Conservation (phyloP, 1,284 basidiomycete species). For the Gomphus bonarii region DNA sequence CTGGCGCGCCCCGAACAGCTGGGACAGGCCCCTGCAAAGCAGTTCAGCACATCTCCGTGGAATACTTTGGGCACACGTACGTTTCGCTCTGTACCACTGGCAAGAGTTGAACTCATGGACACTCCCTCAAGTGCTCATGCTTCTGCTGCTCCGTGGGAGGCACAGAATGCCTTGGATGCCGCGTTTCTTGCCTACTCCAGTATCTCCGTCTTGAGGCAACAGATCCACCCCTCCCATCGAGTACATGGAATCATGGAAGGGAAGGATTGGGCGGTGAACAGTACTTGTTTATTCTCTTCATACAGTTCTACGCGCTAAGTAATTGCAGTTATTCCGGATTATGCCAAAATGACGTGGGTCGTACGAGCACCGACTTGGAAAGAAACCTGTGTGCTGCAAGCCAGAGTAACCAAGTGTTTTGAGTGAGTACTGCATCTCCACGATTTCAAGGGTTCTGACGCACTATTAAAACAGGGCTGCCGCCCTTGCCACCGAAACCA, state of each 20-base stretch:
- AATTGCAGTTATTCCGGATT: constrained; percentile 64
- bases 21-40: constrained; percentile 45
- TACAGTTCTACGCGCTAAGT: background rate
- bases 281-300: constrained; percentile 24
- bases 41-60: constrained; percentile 35
- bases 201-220: constrained; percentile 63
- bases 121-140: constrained; percentile 44
- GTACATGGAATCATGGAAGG: constrained; percentile 59
- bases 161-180: constrained; percentile 67
- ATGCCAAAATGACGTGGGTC: constrained; percentile 57
- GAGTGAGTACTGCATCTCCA: constrained; percentile 34
- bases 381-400: constrained; percentile 44
- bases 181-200: constrained; percentile 64
- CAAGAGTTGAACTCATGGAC: background rate
- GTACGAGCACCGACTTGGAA: constrained; percentile 60
- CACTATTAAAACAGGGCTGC: constrained; percentile 41
- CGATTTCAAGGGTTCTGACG: background rate
- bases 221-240: constrained; percentile 50
- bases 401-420: constrained; percentile 60
- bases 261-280: constrained; percentile 50
- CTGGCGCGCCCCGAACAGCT: constrained; percentile 44
- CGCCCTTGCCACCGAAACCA: constrained; percentile 60
- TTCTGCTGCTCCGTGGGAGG: constrained; percentile 63
- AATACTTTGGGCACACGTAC: constrained; percentile 51
- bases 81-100: constrained; percentile 15